These are phyloP conservation scores for Globisporangium nagaii DNA, from an alignment of 352 stramenopile species.

Conservation along the genomic window DNA sequence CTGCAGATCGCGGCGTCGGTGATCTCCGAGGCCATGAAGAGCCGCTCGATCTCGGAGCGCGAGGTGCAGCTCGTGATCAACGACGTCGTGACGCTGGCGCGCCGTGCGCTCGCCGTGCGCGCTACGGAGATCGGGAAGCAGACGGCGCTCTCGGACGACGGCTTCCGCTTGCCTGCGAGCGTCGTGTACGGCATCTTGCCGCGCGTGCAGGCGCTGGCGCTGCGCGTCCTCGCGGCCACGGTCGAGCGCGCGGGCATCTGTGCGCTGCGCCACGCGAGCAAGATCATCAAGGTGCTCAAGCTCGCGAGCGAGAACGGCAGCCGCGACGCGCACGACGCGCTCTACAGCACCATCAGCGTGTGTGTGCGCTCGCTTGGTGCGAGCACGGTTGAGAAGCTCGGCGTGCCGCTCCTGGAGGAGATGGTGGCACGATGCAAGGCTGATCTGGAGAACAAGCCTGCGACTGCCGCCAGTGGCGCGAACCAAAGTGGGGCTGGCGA, in stretches of 20 bases:
- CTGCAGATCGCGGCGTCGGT: conserved; percentile 32
- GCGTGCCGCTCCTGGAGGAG: conserved; percentile 55
- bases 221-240: conserved; percentile 29
- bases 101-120: conserved; percentile 53
- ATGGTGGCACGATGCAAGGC: conserved; percentile 50
- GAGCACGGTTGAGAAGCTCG: conserved; percentile 68
- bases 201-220: conserved; percentile 41
- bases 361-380: conserved; percentile 56
- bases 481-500: conserved; percentile 10
- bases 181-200: conserved; percentile 69
- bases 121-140: conserved; percentile 78
- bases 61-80: conserved; percentile 62
- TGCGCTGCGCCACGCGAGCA: conserved; percentile 57
- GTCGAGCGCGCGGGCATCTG: conserved; percentile 52
- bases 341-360: conserved; percentile 40
- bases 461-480: not conserved
- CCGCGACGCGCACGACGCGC: conserved; percentile 26
- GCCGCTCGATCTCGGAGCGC: conserved; percentile 57
- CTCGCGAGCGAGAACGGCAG: conserved; percentile 46
- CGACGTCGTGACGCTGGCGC: conserved; percentile 49
- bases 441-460: conserved; percentile 26
- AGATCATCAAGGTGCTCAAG: conserved; percentile 56
- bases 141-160: conserved; percentile 74
- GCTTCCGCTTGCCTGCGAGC: conserved; percentile 58
- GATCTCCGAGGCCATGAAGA: conserved; percentile 40